Percentiles rank a stretch among this genome's conserved stretches.
These are phyloP conservation scores for Rutstroemia sp. DNA, from an alignment of 2,329 filamentous ascomycete species.

Conservation along the genomic window DNA sequence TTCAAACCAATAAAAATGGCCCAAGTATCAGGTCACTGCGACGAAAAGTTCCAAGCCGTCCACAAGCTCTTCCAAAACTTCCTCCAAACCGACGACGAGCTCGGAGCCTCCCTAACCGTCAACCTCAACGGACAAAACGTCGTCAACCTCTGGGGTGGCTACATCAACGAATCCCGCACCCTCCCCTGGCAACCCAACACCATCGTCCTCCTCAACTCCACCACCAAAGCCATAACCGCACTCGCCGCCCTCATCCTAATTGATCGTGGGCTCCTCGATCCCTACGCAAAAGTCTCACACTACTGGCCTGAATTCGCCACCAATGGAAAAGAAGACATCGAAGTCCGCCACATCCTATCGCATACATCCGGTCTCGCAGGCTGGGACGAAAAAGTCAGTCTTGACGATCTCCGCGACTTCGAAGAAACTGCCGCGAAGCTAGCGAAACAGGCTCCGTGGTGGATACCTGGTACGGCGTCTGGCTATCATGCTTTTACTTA, in stretches of 20 bases:
- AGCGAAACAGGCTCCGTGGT: conserved; percentile 36
- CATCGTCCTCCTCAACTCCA: conserved; percentile 33
- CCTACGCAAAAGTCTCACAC: neutral
- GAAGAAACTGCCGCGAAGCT: conserved; percentile 16
- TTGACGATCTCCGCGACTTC: neutral
- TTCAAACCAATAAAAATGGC: too few species aligned
- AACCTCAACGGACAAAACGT: conserved; percentile 35
- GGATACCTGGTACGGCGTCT: conserved; percentile 35
- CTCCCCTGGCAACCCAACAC: conserved; percentile 35
- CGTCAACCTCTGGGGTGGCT: conserved; percentile 39
- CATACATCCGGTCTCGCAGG: neutral
- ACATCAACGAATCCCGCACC: conserved; percentile 26
- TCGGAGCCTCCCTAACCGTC: conserved; percentile 38
- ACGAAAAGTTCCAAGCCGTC: conserved; percentile 32
- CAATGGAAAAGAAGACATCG: neutral
- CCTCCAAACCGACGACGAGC: conserved; percentile 33
- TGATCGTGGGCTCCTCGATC: neutral
- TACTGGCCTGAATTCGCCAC: neutral
- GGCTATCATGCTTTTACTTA: conserved; percentile 37
- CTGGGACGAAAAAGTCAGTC: neutral
- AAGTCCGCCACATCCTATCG: neutral
- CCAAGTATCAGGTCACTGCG: conserved; percentile 33
- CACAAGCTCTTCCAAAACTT: conserved; percentile 30
- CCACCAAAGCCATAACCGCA: conserved; percentile 33
- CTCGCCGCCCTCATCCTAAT: neutral